Evolutionary conservation across 768 basidiomycete genomes (phyloP).

Genomic region (Mycena albidolilacea): DNA sequence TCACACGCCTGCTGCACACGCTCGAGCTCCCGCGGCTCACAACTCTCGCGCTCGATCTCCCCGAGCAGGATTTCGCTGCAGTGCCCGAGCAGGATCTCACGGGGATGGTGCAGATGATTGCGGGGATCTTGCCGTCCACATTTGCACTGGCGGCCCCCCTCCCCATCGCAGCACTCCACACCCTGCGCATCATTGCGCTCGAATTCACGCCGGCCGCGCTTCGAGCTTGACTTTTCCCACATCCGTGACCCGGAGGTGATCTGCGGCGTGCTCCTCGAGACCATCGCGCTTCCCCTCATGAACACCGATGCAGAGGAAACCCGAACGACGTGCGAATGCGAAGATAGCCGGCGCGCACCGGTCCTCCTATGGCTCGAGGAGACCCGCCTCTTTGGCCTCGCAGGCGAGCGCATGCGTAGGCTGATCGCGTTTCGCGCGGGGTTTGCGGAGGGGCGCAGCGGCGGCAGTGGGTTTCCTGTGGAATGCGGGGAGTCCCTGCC

Average conservation of each 20-base stretch:
- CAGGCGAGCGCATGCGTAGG: constrained; percentile 22
- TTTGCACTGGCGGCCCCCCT: constrained; percentile 35
- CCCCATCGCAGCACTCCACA: constrained; percentile 50
- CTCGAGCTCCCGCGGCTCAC: constrained; percentile 62
- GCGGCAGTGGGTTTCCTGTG: background rate
- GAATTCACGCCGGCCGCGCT: constrained; percentile 55
- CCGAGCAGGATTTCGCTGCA: constrained; percentile 68
- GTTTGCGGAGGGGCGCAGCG: constrained; percentile 14
- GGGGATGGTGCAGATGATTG: constrained; percentile 50
- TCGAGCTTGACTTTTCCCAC: constrained; percentile 61
- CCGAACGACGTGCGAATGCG: constrained; percentile 3
- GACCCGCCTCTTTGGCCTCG: constrained; percentile 37
- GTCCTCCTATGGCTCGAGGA: constrained; percentile 36
- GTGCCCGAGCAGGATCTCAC: constrained; percentile 67
- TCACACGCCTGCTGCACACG: constrained; percentile 61
- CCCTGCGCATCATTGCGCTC: constrained; percentile 58
- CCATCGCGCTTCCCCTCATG: constrained; percentile 26
- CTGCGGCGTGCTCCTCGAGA: constrained; percentile 53
- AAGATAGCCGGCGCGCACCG: constrained; percentile 10
- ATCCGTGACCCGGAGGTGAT: constrained; percentile 46
- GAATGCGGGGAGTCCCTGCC: constrained; percentile 10
- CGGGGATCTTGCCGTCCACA: constrained; percentile 10
- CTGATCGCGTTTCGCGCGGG: constrained; percentile 30
- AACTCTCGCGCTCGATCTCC: constrained; percentile 64
- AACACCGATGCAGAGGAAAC: background rate